Evolutionary conservation across 805 yeast genomes (phyloP).

Genomic region (Wickerhamiella siamensis): DNA sequence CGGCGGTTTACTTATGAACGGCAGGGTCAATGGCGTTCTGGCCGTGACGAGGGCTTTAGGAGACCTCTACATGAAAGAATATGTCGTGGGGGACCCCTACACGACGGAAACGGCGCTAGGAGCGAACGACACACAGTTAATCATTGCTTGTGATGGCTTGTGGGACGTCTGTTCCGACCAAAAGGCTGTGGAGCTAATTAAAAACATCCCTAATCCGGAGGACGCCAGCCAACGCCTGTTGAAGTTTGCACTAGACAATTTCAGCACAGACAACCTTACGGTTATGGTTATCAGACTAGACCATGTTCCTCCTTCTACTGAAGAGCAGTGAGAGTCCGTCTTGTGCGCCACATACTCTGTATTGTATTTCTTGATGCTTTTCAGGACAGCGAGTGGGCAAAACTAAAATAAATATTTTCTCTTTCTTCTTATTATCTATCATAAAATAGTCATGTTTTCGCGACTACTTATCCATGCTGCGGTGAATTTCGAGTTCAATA

Average conservation of each 20-base stretch:
- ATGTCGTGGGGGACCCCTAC: slow-evolving; percentile 82
- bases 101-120: slow-evolving; percentile 73
- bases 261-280: slow-evolving; percentile 84
- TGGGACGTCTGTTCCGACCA: slow-evolving; percentile 91
- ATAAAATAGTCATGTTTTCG: too few species aligned
- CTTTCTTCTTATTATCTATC: too few species aligned
- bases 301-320: too few species aligned
- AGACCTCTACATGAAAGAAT: slow-evolving; percentile 78
- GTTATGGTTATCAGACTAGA: slow-evolving; percentile 71
- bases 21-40: slow-evolving; percentile 86
- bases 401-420: not conserved
- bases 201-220: slow-evolving; percentile 40
- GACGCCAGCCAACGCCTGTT: slow-evolving; percentile 56
- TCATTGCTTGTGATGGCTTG: slow-evolving; percentile 89
- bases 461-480: not conserved
- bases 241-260: slow-evolving; percentile 56
- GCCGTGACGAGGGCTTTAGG: slow-evolving; percentile 93
- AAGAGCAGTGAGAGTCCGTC: not conserved
- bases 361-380: not conserved
- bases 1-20: slow-evolving; percentile 82
- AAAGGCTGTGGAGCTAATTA: slow-evolving; percentile 62
- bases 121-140: slow-evolving; percentile 69
- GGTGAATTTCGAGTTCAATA: not conserved
- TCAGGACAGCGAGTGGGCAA: not conserved
- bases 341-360: not conserved